phyloP scores from a whole-genome alignment of 305 asterid genomes.

The Striga hermonthica region DNA sequence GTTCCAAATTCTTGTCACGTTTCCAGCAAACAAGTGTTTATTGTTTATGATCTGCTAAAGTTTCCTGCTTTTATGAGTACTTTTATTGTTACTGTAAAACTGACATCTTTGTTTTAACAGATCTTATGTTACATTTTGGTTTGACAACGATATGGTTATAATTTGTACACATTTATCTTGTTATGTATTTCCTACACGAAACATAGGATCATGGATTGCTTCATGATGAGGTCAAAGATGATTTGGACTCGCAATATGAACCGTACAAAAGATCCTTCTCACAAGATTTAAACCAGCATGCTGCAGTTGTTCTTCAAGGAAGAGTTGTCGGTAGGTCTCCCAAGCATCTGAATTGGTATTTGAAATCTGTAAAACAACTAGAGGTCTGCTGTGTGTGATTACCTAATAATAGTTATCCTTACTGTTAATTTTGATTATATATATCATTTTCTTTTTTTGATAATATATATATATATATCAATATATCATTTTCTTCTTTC shows the following conservation, averaged over 20 bases:
- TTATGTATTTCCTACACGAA: slow-evolving; percentile 23
- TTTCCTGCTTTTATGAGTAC: neutral
- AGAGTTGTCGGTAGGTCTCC: slow-evolving; percentile 71
- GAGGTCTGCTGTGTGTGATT: too few relatives aligned
- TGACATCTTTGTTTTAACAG: slow-evolving; percentile 14
- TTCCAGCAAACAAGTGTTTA: slow-evolving; percentile 21
- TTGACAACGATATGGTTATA: slow-evolving; percentile 10
- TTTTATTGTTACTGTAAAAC: slow-evolving; percentile 16
- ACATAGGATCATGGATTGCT: slow-evolving; percentile 84
- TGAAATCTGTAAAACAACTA: neutral
- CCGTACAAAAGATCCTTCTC: slow-evolving; percentile 79
- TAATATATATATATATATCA: slow-evolving; percentile 10
- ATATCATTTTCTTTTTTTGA: neutral
- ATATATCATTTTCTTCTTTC: slow-evolving; percentile 29
- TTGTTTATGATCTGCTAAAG: slow-evolving; percentile 1
- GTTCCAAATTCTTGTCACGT: neutral
- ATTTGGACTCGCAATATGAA: slow-evolving; percentile 73
- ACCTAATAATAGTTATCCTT: too few relatives aligned
- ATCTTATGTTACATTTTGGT: slow-evolving; percentile 25
- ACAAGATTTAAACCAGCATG: slow-evolving; percentile 90
- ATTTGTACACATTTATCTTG: slow-evolving; percentile 15
- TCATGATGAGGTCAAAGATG: slow-evolving; percentile 58
- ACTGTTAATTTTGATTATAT: too few relatives aligned
- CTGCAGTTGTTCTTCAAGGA: slow-evolving; percentile 98
- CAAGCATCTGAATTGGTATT: slow-evolving; percentile 13